Percentiles rank a stretch among this genome's conserved stretches.
These are phyloP conservation scores for Fusarium coffeatum DNA, from an alignment of 2,329 filamentous ascomycete genomes.

Conservation along the genomic window DNA sequence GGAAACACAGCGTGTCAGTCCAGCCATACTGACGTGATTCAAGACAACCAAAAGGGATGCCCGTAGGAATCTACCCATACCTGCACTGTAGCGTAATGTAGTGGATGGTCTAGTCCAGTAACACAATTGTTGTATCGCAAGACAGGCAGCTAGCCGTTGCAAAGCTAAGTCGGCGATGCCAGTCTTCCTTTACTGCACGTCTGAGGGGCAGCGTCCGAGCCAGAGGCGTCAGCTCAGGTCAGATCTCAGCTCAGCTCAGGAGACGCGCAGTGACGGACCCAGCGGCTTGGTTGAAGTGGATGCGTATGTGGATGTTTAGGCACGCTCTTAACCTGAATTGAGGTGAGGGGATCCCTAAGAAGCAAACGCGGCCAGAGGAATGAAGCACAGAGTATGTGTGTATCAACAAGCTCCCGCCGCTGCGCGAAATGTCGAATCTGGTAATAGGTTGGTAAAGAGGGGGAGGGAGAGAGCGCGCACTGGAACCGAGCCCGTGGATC, in stretches of 20 bases:
- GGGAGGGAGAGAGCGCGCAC: conserved; percentile 36
- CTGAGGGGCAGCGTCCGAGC: conserved; percentile 29
- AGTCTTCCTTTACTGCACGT: conserved; percentile 18
- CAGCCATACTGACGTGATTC: conserved; percentile 1
- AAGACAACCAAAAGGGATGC: conserved; percentile 15
- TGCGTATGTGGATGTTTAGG: conserved; percentile 4
- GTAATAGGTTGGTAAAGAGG: conserved; percentile 20
- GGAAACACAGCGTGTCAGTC: conserved; percentile 32
- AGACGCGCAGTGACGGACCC: conserved; percentile 22
- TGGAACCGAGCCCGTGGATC: conserved; percentile 30
- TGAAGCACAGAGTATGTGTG: conserved; percentile 26
- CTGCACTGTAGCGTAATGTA: conserved; percentile 6
- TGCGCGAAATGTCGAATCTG: conserved; percentile 36
- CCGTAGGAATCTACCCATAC: conserved; percentile 10
- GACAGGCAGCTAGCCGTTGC: conserved; percentile 13
- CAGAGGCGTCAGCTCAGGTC: conserved; percentile 15
- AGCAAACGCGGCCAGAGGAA: conserved; percentile 22
- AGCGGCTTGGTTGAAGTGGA: conserved; percentile 23
- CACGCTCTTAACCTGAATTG: conserved; percentile 5
- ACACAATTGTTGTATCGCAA: conserved; percentile 1
- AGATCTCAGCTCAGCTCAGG: conserved; percentile 32
- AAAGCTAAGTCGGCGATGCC: conserved; percentile 9
- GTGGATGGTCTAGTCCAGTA: neutral
- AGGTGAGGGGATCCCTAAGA: neutral
- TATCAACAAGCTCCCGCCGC: conserved; percentile 17